Evolutionary conservation across 2,329 filamentous ascomycete species (phyloP), one percentile per base, ranked within the genome.

Genomic region (Didymella exigua): DNA sequence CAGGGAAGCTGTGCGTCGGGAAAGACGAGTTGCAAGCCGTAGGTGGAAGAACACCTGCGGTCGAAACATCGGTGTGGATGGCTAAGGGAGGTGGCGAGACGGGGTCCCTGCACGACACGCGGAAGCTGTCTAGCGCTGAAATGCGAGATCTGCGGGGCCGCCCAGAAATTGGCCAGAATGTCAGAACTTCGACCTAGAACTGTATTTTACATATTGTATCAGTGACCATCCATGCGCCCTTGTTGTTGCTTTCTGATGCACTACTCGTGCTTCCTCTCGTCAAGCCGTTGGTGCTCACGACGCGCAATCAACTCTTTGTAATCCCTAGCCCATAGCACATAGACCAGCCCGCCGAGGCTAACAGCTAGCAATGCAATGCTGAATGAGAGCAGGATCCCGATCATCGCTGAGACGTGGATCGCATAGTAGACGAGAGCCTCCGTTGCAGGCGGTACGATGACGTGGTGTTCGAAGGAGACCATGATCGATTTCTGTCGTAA

Each of bases 41-140:
- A 38, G 37, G 31, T 37, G 44, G 30, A 21, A 48, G 36, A 48
- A 52, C 38, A 44, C 31, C 38, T 44, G 24, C 37, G 26, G 31
- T 43, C 29, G 47, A 56, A 52, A 56, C 47, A 43, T 38, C 43
- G 37, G 43, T 49, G 45, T 31, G 43, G 40, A 56, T 31, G 30
- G 43, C 38, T 24, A 33, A 51, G 40, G 54, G 54, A 56, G 54
- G 54, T 56, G 54, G 54, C 54, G 54, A 56, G 53, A 51, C 52
- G 29, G 37, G 54, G 54, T 44, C 54, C 48, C 48, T 47, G 53
- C 53, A 29, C 40, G 40, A 42, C 37, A 24, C 23, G 16, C 46
- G 37, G 23, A 54, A 48, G 36, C 52, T 33, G n/a, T 45, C 42
- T 55, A 55, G 51, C 51, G 44, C 13, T 4, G 16, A 26, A 13